Conservation (phyloP, 225 moss, liverwort and hornwort genomes). For the Ulota crispa region DNA sequence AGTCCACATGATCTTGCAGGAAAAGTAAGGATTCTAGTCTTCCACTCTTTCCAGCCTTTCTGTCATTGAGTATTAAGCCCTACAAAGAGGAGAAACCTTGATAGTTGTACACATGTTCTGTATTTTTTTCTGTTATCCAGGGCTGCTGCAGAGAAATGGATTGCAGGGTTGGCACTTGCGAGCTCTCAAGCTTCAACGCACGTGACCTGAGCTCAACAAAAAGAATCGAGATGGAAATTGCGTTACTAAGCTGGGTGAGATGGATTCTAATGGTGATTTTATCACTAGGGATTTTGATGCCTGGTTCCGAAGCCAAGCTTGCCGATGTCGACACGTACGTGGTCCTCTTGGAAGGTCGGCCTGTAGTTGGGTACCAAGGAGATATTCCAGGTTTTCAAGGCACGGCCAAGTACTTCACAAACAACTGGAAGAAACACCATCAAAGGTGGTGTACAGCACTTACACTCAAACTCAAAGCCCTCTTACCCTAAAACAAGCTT, state of each 20-base stretch:
- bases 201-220: constrained; percentile 10
- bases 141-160: constrained; percentile 19
- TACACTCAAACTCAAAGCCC: not conserved
- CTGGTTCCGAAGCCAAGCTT: constrained; percentile 17
- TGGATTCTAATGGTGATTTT: constrained; percentile 24
- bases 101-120: not conserved
- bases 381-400: constrained; percentile 37
- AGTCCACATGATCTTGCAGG: constrained; percentile 25
- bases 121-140: not conserved
- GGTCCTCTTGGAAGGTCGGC: constrained; percentile 32
- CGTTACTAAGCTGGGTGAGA: constrained; percentile 9
- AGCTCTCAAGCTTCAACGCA: constrained; percentile 8
- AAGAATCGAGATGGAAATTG: constrained; percentile 14
- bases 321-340: constrained; percentile 30
- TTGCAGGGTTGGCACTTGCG: constrained; percentile 17
- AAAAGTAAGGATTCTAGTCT: not conserved
- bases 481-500: not conserved
- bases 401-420: constrained; percentile 41
- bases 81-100: not conserved
- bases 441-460: constrained; percentile 12
- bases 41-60: not conserved
- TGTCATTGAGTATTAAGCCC: not conserved
- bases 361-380: constrained; percentile 35
- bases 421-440: constrained; percentile 35
- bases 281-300: constrained; percentile 14